Conservation (phyloP, 805 yeast genomes). For the Cyberlindnera saturnus region DNA sequence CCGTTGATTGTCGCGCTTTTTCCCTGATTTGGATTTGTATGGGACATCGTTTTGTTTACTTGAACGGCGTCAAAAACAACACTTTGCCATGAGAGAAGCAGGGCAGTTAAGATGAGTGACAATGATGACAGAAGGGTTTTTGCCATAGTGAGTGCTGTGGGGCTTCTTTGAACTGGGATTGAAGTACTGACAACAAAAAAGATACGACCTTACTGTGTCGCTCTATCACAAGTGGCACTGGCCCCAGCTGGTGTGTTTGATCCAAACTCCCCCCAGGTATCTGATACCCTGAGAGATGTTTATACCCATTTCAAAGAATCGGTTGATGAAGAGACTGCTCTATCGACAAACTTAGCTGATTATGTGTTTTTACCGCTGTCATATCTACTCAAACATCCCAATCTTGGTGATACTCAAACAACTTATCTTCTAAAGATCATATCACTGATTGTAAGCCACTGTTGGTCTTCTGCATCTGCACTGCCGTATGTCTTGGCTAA, state of each 20-base stretch:
- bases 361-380: slow-evolving; percentile 58
- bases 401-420: slow-evolving; percentile 39
- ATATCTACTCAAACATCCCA: slow-evolving; percentile 41
- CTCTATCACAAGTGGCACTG: slow-evolving; percentile 37
- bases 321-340: slow-evolving; percentile 11
- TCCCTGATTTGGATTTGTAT: no score
- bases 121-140: slow-evolving; percentile 14
- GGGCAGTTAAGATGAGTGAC: no score
- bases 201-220: slow-evolving; percentile 38
- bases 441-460: slow-evolving; percentile 34
- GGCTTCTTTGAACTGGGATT: not conserved
- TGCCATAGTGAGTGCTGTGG: slow-evolving; percentile 7
- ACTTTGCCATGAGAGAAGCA: no score
- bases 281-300: slow-evolving; percentile 29
- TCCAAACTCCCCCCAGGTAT: slow-evolving; percentile 26
- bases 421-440: slow-evolving; percentile 42
- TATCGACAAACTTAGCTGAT: slow-evolving; percentile 45
- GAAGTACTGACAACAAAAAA: slow-evolving; percentile 7
- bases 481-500: slow-evolving; percentile 32
- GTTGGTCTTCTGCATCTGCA: slow-evolving; percentile 39
- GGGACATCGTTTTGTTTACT: no score
- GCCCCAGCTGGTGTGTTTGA: slow-evolving; percentile 30
- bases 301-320: slow-evolving; percentile 17
- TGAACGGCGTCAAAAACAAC: no score
- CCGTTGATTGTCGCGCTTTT: no score